Base-by-base conservation (phyloP, 768 basidiomycete species). In the Pulveroboletus sp. region DNA sequence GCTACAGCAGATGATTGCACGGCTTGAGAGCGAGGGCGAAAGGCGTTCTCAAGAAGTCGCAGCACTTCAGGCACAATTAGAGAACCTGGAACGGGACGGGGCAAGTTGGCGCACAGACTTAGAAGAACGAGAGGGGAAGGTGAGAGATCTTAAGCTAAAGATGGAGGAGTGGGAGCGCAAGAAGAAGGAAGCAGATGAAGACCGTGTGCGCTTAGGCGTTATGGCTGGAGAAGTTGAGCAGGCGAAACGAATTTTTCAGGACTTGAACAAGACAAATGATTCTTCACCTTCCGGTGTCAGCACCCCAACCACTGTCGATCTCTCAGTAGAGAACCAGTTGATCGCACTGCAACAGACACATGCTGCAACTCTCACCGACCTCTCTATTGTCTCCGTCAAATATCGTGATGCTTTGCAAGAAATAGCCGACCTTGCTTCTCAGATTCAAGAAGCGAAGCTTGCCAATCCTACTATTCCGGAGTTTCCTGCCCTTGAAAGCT, bases 361-460 rank as follows among this genome's bases (percentile, higher is more conserved):
- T 59, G 81, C 81, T 9, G 84, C 85, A 37, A 91, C 89, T 0
- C 76, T 94, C 18, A 73, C 81, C 8, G 90, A 94, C 57, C 76
- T 94, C 33, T 83, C 90, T 7, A 75, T 81, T 1, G 79, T 96
- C 32, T 83, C 86, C 1, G 69, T 72, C 47, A 94, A 94, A 67
- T 97, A 94, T 63, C 83, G 84, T 28, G 89, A 95, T 52, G 89
- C 94, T 15, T 76, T 97, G 28, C 80, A 81, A 43, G 90, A 95
- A 68, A 95, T 99, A 51, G 87, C 88, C n/a, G 92, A 94, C 59
- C 79, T 99, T 36, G 85, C 86, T 15, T 79, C 83, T n/a, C 92
- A 96, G 66, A 83, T 95, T 30, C 82, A 93, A 61, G 94, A 95
- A 64, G 79, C 82, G 8, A 91, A 86, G 59, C 79, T 93, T 39